phyloP scores from a whole-genome alignment of 345 rosid genomes.

The Salix dunnii region DNA sequence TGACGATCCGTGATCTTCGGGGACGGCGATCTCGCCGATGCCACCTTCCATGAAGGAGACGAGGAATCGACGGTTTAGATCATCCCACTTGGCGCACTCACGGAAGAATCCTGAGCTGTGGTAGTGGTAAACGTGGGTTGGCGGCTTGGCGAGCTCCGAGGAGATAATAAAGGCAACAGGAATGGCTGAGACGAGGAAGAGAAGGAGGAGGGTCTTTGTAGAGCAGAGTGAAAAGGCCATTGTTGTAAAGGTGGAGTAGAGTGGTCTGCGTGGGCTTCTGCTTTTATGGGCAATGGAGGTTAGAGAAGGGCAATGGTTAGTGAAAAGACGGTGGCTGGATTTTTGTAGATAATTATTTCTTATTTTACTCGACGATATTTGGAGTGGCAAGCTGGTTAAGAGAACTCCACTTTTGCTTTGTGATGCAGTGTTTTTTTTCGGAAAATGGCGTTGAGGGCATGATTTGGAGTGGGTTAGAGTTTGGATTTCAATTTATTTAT shows the following conservation, averaged over 20 bases:
- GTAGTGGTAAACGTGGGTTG: slow-evolving; percentile 68
- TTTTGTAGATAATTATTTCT: no score
- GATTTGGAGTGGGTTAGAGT: no score
- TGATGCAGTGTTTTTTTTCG: no score
- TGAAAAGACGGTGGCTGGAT: not conserved
- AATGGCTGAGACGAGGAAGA: slow-evolving; percentile 60
- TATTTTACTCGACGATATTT: no score
- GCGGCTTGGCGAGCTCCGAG: slow-evolving; percentile 46
- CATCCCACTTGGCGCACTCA: slow-evolving; percentile 95
- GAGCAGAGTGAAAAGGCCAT: slow-evolving; percentile 42
- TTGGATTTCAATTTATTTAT: no score
- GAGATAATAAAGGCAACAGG: slow-evolving; percentile 65
- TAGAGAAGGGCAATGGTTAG: not conserved
- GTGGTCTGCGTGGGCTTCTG: not conserved
- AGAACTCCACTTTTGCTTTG: no score
- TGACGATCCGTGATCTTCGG: slow-evolving; percentile 22
- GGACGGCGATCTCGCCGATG: slow-evolving; percentile 59
- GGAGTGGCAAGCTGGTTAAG: no score
- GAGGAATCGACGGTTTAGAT: slow-evolving; percentile 56
- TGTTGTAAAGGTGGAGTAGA: not conserved
- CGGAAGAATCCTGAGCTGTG: slow-evolving; percentile 68
- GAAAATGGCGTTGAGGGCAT: no score
- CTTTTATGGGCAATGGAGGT: no score
- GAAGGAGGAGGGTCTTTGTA: slow-evolving; percentile 26
- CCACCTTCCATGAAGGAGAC: slow-evolving; percentile 80